Evolutionary conservation across 2,329 filamentous ascomycete genomes (phyloP).

Genomic region (Hyphodiscus sp.): DNA sequence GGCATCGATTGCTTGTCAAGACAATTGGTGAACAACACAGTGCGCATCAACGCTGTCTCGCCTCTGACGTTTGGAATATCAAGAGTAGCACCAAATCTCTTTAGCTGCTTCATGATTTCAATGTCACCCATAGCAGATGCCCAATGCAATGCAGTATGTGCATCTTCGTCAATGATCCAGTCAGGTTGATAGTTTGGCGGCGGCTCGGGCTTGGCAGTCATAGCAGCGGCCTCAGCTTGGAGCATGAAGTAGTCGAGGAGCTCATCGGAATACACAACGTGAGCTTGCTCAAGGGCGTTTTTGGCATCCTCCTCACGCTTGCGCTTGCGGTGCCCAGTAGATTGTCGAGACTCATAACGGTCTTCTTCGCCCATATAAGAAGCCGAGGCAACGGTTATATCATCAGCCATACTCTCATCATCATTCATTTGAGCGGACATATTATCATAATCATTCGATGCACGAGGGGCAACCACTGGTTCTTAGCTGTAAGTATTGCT

Average conservation of each 20-base stretch:
- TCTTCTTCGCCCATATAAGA: constrained; percentile 83
- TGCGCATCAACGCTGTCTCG: constrained; percentile 91
- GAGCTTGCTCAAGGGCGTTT: constrained; percentile 69
- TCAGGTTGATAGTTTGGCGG: constrained; percentile 84
- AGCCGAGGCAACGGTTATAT: constrained; percentile 74
- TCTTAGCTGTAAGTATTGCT: constrained; percentile 26
- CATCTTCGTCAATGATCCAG: constrained; percentile 86
- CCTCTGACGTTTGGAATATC: constrained; percentile 64
- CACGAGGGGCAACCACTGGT: constrained; percentile 34
- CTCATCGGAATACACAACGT: constrained; percentile 86
- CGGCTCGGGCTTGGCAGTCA: constrained; percentile 61
- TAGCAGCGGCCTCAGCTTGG: constrained; percentile 63
- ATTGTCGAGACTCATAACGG: constrained; percentile 62
- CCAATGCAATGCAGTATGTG: constrained; percentile 93
- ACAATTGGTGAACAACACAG: constrained; percentile 94
- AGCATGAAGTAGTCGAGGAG: constrained; percentile 95
- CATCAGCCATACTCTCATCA: constrained; percentile 71
- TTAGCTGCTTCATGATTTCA: constrained; percentile 81
- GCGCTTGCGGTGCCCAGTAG: constrained; percentile 62
- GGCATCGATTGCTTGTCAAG: constrained; percentile 91
- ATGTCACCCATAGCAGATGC: constrained; percentile 95
- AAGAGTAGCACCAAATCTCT: constrained; percentile 70
- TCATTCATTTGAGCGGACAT: constrained; percentile 59
- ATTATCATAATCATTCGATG: constrained; percentile 57
- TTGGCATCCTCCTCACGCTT: constrained; percentile 65